Base-by-base conservation (phyloP, 169 alveolate genomes). In the Plasmodium knowlesi region DNA sequence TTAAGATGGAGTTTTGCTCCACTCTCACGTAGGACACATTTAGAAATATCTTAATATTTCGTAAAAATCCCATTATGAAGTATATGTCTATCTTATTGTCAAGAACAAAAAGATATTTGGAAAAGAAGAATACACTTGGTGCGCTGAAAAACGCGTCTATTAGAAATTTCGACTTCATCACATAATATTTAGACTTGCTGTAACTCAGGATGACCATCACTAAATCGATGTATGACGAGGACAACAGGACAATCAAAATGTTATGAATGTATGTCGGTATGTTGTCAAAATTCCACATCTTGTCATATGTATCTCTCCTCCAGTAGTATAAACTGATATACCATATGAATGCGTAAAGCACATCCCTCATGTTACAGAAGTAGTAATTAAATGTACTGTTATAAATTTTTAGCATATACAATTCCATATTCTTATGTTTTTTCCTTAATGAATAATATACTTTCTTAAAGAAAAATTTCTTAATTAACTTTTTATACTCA, bases 81-180 rank as follows among this genome's bases (percentile, higher is more conserved):
- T 79, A 89, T 78, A 89, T 57, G 82, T 89, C 94, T 19, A 78
- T 79, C 71, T 80, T 25, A 89, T 89, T 79, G 9, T 89, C 89
- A 61, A 79, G 54, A 43, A 79, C 80, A 79, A 89, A 43, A n/a
- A 89, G n/a, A 89, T 79, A 61, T 50, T 80, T 79, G 12, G 88
- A 89, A 89, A 89, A 89, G 50, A 89, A 79, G 79, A 79, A 89
- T 16, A 61, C 73, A 79, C 85, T 57, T 22, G 94, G 94, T 22
- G 94, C 88, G 82, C 94, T 89, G 72, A 89, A 89, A 89, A 89
- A 79, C 30, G 82, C 39, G 79, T 89, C 94, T 79, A 89, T 79
- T 78, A 89, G 72, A 34, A 89, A 61, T 80, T 89, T 78, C 10
- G 89, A 89, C 82, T 89, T 89, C 94, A 89, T 89, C 25, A 89